Base-by-base conservation (phyloP, 164 flowering plant genomes). In the Vitis vinifera region DNA sequence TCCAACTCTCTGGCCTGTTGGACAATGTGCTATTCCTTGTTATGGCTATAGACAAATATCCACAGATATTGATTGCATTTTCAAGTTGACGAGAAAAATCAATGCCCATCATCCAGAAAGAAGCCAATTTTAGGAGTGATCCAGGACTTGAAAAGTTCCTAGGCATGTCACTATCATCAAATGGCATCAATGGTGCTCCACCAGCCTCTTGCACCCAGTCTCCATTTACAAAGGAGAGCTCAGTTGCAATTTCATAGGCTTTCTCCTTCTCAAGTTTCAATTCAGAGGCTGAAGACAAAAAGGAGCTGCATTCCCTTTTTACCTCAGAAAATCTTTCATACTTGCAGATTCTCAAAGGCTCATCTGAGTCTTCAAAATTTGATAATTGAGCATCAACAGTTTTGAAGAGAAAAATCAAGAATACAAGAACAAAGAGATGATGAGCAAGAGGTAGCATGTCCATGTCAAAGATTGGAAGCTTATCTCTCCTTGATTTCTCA, bases 151-250 rank as follows among this genome's bases (percentile, higher is more conserved):
- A 69, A 16, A 9, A 4, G 17, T 12, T n/a, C 57, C 11, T 16
- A 44, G 72, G 58, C 29, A 59, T 14, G 37, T 69, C 72, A 51
- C 57, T 44, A 17, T 65, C 56, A 65, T 65, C 58, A 50, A 65
- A 65, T 9, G 74, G 69, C 69, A 71, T 65, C 55, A 71, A 57
- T 30, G 74, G 68, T 11, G 68, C 27, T 37, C 47, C 63, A 1
- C 69, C 64, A 16, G 12, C 4, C 17, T 71, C 69, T 30, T 71
- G 63, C 15, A 19, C 63, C 74, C 64, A 59, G 19, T 68, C 71
- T 23, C 65, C 71, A 60, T 59, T 59, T 6, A 50, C 10, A 19
- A 68, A 68, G 14, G 30, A 50, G 65, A 68, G 57, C 47, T 68
- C 65, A 14, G 14, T 51, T 31, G 19, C 50, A 3, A 59, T 50